Evolutionary conservation across 768 basidiomycete genomes (phyloP).

Genomic region (Leccinum imitatum): DNA sequence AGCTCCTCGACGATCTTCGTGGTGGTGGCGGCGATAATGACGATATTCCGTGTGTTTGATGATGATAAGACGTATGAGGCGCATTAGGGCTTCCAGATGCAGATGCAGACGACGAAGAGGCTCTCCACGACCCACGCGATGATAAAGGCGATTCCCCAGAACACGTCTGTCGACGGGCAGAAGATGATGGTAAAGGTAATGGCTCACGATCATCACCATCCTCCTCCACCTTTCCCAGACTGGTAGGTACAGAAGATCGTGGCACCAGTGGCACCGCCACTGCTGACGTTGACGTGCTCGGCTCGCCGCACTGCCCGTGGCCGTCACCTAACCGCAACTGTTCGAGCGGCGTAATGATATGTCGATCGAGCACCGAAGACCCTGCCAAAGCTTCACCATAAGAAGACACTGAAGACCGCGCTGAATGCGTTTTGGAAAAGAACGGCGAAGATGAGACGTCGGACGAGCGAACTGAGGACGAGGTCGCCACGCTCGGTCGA

Average conservation of each 20-base stretch:
- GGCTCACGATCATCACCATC: slow-evolving; percentile 4
- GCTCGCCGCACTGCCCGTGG: slow-evolving; percentile 8
- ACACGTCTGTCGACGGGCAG: slow-evolving; percentile 7
- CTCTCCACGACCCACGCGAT: slow-evolving; percentile 36
- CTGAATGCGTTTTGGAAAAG: slow-evolving; percentile 48
- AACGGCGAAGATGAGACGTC: slow-evolving; percentile 54
- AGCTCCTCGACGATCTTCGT: slow-evolving; percentile 14
- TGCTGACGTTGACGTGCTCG: background rate
- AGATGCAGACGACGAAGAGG: slow-evolving; percentile 40
- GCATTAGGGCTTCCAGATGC: slow-evolving; percentile 39
- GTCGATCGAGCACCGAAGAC: slow-evolving; percentile 40
- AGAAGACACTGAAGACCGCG: slow-evolving; percentile 59
- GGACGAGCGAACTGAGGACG: slow-evolving; percentile 60
- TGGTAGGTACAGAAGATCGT: slow-evolving; percentile 23
- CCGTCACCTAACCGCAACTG: slow-evolving; percentile 42
- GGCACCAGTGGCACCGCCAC: background rate
- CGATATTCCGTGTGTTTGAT: background rate
- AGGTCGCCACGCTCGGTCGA: slow-evolving; percentile 49
- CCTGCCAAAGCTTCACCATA: slow-evolving; percentile 39
- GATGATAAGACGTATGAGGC: slow-evolving; percentile 27
- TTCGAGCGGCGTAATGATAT: slow-evolving; percentile 58
- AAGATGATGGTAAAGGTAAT: slow-evolving; percentile 8
- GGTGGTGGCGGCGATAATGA: slow-evolving; percentile 30
- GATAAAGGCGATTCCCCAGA: slow-evolving; percentile 22
- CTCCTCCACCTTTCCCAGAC: slow-evolving; percentile 9